Percentiles rank a stretch among this genome's conserved stretches.
These are phyloP conservation scores for Aspergillus sclerotiicarbonarius DNA, from an alignment of 495 filamentous ascomycete genomes.

Conservation along the genomic window DNA sequence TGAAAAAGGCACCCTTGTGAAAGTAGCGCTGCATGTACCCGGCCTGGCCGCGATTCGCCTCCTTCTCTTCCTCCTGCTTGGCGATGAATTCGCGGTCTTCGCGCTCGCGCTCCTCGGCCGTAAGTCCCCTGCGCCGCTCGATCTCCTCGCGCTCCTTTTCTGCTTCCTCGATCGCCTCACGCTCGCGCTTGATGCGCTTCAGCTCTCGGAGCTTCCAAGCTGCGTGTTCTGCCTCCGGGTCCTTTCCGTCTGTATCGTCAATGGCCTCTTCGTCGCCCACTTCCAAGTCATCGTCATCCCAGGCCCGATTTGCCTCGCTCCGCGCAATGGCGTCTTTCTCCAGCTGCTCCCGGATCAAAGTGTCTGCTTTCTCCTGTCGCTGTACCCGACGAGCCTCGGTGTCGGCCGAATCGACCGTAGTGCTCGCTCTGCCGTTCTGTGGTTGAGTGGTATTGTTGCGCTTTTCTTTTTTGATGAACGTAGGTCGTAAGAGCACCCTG, in stretches of 20 bases:
- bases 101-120: constrained; percentile 77
- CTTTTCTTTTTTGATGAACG: constrained; percentile 84
- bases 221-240: constrained; percentile 84
- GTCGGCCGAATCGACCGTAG: constrained; percentile 52
- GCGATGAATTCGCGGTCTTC: constrained; percentile 81
- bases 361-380: constrained; percentile 66
- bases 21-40: constrained; percentile 93
- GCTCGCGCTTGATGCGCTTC: constrained; percentile 78
- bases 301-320: constrained; percentile 72
- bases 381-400: constrained; percentile 54
- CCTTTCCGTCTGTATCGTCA: constrained; percentile 81
- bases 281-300: constrained; percentile 76
- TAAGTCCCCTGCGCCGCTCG: constrained; percentile 83
- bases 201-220: constrained; percentile 95
- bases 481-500: constrained; percentile 76
- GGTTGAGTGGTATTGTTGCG: constrained; percentile 43
- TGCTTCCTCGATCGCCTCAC: constrained; percentile 75
- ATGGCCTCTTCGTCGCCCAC: constrained; percentile 63
- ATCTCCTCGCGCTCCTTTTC: constrained; percentile 89
- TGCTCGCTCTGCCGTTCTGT: constrained; percentile 23
- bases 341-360: constrained; percentile 83
- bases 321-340: constrained; percentile 73
- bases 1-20: constrained; percentile 95
- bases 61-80: constrained; percentile 78
- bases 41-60: constrained; percentile 79